Base-by-base conservation (phyloP, 176 grass and related monocot genomes). In the Bromus sterilis region DNA sequence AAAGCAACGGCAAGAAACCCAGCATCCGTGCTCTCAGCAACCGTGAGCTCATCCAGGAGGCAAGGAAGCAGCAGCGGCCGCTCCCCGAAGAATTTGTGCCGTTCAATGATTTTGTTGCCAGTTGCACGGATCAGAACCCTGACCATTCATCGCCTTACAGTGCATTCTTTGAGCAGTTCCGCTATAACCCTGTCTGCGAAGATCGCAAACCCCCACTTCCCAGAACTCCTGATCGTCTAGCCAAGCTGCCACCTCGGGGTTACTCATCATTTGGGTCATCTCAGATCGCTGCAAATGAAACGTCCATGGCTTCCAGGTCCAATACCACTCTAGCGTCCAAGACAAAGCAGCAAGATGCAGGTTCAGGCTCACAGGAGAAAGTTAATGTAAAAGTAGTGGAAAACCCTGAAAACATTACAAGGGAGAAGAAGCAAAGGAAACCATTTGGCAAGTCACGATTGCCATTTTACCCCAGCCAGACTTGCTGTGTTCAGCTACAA, bases 101-200 rank as follows among this genome's bases (percentile, higher is more conserved):
- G 0, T 63, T 63, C 60, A 32, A 6, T 7, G 60, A 32, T 63
- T 63, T 63, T 63, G 60, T 32, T 63, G 7, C 13, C 29, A 63
- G 60, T 18, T 63, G 29, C 60, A 65, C 62, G 2, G 60, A 75
- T 23, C 58, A 67, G 6, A 51, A 81, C 4, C 8, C 69, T 28
- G 64, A 75, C 16, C 11, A 81, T 68, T 60, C 61, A 13, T 44
- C 71, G 0, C 71, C 62, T 49, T 69, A 16, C 5, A 72, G 28
- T 4, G 78, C 78, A 58, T 87, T 86, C 21, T 86, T 87, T 24
- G 71, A 76, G 29, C 78, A 81, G 8, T 87, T 82, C 85, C 4
- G 49, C 78, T 87, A 87, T 63, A 49, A 39, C 29, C 49, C 78
- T 58, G 62, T 28, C 9, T 51, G 1, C 36, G 21, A 5, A 56